These are phyloP conservation scores for Pleurozium schreberi DNA, from an alignment of 225 moss, liverwort and hornwort genomes.

Conservation along the genomic window DNA sequence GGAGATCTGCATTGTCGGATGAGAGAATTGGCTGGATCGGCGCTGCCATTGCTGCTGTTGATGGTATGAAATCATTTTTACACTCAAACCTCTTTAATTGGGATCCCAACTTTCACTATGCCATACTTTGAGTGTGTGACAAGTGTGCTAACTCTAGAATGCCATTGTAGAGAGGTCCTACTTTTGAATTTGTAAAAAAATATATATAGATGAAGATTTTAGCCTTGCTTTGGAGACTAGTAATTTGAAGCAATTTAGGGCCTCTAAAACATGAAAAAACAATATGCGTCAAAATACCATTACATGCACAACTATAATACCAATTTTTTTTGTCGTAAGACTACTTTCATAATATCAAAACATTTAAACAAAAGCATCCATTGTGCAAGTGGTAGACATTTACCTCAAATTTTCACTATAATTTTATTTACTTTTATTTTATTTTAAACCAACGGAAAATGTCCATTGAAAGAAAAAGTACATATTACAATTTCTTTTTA, in stretches of 20 bases:
- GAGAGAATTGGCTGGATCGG: constrained; percentile 32
- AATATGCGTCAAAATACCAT: not conserved
- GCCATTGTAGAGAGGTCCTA: not conserved
- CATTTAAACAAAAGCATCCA: not conserved
- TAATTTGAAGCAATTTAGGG: not conserved
- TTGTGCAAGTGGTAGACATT: not conserved
- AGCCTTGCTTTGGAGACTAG: not conserved
- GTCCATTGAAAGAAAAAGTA: too few relatives aligned
- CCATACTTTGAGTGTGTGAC: not conserved
- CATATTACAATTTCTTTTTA: too few relatives aligned
- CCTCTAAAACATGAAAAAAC: not conserved
- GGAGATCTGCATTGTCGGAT: constrained; percentile 16
- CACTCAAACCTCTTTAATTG: not conserved
- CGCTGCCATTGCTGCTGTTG: constrained; percentile 32
- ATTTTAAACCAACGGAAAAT: too few relatives aligned
- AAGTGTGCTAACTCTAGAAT: not conserved
- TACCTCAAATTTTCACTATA: not conserved
- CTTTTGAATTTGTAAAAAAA: not conserved
- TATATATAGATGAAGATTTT: not conserved
- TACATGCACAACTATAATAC: not conserved
- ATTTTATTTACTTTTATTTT: too few relatives aligned
- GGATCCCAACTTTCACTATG: not conserved
- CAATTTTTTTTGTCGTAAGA: not conserved
- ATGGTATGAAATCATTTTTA: constrained; percentile 7
- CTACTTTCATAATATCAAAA: not conserved